These are phyloP conservation scores for Stylosanthes scabra DNA, from an alignment of 331 rosid species.

Conservation along the genomic window DNA sequence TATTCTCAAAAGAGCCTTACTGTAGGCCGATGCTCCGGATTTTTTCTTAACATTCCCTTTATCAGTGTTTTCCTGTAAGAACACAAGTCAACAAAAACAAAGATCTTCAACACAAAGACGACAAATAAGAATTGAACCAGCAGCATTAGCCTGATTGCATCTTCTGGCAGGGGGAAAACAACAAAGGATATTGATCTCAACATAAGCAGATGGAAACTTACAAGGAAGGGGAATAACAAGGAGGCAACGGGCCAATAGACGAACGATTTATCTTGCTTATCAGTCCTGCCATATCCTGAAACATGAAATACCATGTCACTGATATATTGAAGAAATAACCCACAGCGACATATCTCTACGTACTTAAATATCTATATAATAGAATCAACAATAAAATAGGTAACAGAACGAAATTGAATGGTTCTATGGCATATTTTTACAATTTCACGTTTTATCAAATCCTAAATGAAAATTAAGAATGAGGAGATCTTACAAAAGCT, in stretches of 20 bases:
- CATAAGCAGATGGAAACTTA: constrained; percentile 52
- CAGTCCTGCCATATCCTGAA: constrained; percentile 99
- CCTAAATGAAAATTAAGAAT: too few species aligned
- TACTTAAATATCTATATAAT: too few species aligned
- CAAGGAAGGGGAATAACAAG: constrained; percentile 96
- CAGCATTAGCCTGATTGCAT: neutral
- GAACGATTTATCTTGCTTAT: constrained; percentile 99
- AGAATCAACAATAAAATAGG: neutral
- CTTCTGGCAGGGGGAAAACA: constrained; percentile 1
- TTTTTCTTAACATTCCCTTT: constrained; percentile 97
- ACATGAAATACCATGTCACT: constrained; percentile 30
- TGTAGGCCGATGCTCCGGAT: constrained; percentile 95
- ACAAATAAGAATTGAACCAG: neutral
- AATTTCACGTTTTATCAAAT: too few species aligned
- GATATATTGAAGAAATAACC: constrained; percentile 37
- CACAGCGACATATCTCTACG: constrained; percentile 2
- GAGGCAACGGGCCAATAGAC: constrained; percentile 94
- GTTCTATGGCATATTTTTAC: too few species aligned
- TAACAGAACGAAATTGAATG: neutral
- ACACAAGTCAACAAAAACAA: constrained; percentile 31
- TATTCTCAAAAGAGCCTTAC: constrained; percentile 55
- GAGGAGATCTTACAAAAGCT: constrained; percentile 84
- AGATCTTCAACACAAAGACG: constrained; percentile 28
- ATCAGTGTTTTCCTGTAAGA: constrained; percentile 89
- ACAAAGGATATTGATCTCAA: constrained; percentile 25